These are phyloP conservation scores for Chrysochromulina parva DNA, from an alignment of 78 protist species.

Conservation along the genomic window DNA sequence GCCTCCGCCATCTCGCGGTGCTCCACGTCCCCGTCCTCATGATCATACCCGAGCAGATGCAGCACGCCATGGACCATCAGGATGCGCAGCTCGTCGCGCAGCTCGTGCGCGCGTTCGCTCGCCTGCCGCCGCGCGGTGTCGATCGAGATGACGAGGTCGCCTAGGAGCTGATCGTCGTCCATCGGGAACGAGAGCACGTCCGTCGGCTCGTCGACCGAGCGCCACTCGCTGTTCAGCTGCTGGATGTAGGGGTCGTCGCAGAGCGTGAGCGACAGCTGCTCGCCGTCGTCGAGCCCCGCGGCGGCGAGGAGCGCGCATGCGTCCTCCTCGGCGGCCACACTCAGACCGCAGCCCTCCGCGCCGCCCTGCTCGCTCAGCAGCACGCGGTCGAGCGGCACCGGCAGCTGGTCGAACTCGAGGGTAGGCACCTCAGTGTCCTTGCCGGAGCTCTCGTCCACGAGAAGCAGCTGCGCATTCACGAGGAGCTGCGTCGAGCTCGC, in stretches of 20 bases:
- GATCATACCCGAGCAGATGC: constrained; percentile 48
- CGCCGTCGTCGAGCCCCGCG: constrained; percentile 3
- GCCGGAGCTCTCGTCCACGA: too few relatives aligned
- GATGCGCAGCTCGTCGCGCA: constrained; percentile 4
- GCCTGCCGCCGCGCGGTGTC: constrained; percentile 38
- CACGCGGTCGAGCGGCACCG: too few relatives aligned
- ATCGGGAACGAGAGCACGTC: constrained; percentile 38
- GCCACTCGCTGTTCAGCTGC: not conserved
- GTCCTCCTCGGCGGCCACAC: not conserved
- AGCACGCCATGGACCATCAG: constrained; percentile 43
- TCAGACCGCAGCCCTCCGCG: not conserved
- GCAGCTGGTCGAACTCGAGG: too few relatives aligned
- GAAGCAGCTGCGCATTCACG: too few relatives aligned
- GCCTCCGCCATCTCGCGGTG: constrained; percentile 35
- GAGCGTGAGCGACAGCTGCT: constrained; percentile 42
- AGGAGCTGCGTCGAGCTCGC: too few relatives aligned
- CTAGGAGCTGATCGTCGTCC: constrained; percentile 12
- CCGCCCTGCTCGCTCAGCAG: too few relatives aligned
- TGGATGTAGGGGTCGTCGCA: constrained; percentile 3
- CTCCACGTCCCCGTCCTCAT: constrained; percentile 20
- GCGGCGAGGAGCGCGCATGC: not conserved
- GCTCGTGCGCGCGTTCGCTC: constrained; percentile 7
- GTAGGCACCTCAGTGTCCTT: too few relatives aligned
- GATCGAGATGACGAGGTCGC: constrained; percentile 39
- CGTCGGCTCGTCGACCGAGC: constrained; percentile 19